phyloP scores from a whole-genome alignment of 1,284 basidiomycete genomes.

The Cronartium ribicola region DNA sequence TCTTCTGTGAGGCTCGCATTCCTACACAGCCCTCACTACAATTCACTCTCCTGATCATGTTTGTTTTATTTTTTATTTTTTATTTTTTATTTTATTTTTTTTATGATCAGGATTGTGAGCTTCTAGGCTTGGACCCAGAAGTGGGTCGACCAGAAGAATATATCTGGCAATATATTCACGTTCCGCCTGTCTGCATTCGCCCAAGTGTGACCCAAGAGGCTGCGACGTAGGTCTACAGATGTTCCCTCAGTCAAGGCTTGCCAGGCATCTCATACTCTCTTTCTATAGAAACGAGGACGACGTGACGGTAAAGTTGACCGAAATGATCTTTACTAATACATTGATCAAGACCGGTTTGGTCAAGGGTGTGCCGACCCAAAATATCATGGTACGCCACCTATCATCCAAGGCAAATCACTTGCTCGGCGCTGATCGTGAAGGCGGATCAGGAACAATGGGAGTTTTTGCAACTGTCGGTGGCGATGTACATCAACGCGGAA shows the following conservation, averaged over 20 bases:
- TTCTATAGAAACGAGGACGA: slow-evolving; percentile 78
- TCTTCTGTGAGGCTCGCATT: slow-evolving; percentile 56
- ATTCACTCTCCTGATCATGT: no score
- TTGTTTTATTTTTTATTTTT: neutral
- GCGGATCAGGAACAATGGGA: slow-evolving; percentile 83
- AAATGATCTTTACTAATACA: slow-evolving; percentile 93
- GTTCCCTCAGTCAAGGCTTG: slow-evolving; percentile 43
- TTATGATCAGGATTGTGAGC: slow-evolving; percentile 74
- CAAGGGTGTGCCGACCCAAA: slow-evolving; percentile 79
- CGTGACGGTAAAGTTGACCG: slow-evolving; percentile 91
- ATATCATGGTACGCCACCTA: slow-evolving; percentile 68
- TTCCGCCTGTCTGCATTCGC: slow-evolving; percentile 94
- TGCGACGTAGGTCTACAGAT: slow-evolving; percentile 56
- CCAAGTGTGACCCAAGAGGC: slow-evolving; percentile 96
- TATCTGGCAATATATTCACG: slow-evolving; percentile 98
- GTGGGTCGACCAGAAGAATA: slow-evolving; percentile 94
- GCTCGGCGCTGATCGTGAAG: slow-evolving; percentile 3
- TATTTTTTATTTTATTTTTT: neutral
- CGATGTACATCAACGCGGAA: slow-evolving; percentile 98
- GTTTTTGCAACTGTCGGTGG: slow-evolving; percentile 86
- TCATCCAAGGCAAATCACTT: neutral
- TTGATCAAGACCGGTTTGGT: slow-evolving; percentile 84
- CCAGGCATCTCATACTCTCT: neutral
- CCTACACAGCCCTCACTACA: no score
- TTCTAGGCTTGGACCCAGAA: slow-evolving; percentile 82